Conservation (phyloP, 2,329 filamentous ascomycete species). For the Claviceps fusiformis region DNA sequence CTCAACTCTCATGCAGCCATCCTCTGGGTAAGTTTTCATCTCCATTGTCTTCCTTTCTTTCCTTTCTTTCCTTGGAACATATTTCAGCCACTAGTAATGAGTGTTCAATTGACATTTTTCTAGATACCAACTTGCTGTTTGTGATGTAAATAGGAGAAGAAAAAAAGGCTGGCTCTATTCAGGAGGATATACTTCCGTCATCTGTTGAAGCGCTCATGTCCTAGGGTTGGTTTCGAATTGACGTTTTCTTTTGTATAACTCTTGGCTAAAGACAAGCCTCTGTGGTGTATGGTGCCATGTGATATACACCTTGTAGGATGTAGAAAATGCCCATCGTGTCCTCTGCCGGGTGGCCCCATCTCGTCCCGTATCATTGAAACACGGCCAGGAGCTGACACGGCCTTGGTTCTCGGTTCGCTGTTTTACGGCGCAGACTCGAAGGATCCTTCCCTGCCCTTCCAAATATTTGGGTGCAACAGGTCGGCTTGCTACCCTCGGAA, state of each 20-base stretch:
- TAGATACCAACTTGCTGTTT: slow-evolving; percentile 53
- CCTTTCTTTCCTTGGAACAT: not conserved
- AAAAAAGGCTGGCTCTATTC: not conserved
- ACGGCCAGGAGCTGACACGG: too few species aligned
- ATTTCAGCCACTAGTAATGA: not conserved
- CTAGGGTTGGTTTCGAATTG: not conserved
- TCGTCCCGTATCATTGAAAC: too few species aligned
- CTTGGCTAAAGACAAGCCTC: not conserved
- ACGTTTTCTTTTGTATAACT: not conserved
- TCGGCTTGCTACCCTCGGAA: too few species aligned
- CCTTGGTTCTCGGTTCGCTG: too few species aligned
- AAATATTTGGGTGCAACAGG: too few species aligned
- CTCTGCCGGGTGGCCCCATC: too few species aligned
- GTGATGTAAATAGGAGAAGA: slow-evolving; percentile 45
- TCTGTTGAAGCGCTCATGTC: too few species aligned
- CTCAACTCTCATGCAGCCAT: slow-evolving; percentile 91
- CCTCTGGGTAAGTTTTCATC: slow-evolving; percentile 59
- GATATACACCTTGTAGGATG: not conserved
- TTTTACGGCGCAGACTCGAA: too few species aligned
- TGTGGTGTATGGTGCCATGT: not conserved
- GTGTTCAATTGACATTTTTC: not conserved
- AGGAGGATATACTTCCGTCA: not conserved
- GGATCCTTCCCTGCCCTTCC: too few species aligned
- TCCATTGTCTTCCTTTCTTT: too few species aligned
- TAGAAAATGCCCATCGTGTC: too few species aligned